A percentile compares a stretch with the other conserved stretches of the same genome.
Evolutionary conservation across 1,284 basidiomycete genomes (phyloP).

Genomic region (Microbotryum silenes-acaulis): DNA sequence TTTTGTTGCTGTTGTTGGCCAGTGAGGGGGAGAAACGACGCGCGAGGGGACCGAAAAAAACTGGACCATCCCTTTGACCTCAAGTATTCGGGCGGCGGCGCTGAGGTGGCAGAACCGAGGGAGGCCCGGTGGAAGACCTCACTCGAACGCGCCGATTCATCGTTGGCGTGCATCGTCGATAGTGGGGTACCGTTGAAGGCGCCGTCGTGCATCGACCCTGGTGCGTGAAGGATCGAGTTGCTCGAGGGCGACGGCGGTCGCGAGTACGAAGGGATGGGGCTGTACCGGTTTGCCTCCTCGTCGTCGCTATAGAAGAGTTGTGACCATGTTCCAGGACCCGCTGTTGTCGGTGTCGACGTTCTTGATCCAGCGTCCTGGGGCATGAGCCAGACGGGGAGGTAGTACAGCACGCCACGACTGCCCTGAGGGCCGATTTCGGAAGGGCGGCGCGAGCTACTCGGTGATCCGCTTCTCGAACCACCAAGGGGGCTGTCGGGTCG

Average conservation of each 20-base stretch:
- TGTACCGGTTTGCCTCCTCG: conserved; percentile 16
- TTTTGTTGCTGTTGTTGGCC: no score
- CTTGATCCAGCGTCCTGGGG: conserved; percentile 8
- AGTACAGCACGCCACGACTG: conserved; percentile 25
- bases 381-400: conserved; percentile 30
- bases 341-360: not conserved
- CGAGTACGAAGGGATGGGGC: conserved; percentile 27
- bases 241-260: conserved; percentile 27
- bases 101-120: no score
- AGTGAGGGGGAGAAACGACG: no score
- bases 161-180: no score
- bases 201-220: conserved; percentile 27
- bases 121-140: no score
- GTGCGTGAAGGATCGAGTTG: conserved; percentile 31
- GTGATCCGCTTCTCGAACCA: conserved; percentile 5
- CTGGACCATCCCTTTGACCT: no score
- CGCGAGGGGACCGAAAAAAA: no score
- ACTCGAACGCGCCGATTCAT: no score
- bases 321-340: conserved; percentile 14
- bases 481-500: conserved; percentile 1
- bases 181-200: conserved; percentile 27
- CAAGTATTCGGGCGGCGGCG: no score
- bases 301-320: conserved; percentile 23
- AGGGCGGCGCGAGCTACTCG: conserved; percentile 5
- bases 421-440: conserved; percentile 1